phyloP scores from a whole-genome alignment of 1,284 basidiomycete species.

The Puccinia triticina region DNA sequence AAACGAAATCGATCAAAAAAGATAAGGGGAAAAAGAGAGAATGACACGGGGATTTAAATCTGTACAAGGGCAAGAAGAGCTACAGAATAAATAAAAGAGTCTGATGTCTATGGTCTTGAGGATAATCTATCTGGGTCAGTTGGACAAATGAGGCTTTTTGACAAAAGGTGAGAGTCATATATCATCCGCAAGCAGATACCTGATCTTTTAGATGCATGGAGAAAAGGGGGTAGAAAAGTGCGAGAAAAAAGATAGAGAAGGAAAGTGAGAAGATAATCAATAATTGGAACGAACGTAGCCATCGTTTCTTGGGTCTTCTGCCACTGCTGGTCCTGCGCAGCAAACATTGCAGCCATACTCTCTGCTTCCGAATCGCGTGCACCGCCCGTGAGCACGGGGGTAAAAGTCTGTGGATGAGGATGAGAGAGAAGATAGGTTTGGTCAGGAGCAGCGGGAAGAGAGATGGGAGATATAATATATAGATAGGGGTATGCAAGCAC shows the following conservation, averaged over 20 bases:
- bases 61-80: neutral
- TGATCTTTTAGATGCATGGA: neutral
- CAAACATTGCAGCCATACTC: slow-evolving; percentile 94
- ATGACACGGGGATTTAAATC: neutral
- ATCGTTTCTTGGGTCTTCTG: slow-evolving; percentile 95
- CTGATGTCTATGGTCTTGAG: neutral
- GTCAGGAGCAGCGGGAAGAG: neutral
- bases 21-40: too few species aligned
- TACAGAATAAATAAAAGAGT: neutral
- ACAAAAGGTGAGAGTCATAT: neutral
- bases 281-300: slow-evolving; percentile 78
- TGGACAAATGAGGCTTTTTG: neutral
- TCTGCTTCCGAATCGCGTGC: slow-evolving; percentile 74
- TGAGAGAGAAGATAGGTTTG: neutral
- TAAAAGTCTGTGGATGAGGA: slow-evolving; percentile 18
- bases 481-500: neutral
- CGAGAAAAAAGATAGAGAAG: neutral
- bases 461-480: neutral
- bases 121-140: neutral
- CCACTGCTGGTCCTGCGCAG: slow-evolving; percentile 86
- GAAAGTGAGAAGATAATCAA: slow-evolving; percentile 58
- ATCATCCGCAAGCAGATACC: neutral
- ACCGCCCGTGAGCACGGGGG: slow-evolving; percentile 51
- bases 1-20: neutral
- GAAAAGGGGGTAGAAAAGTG: neutral